A percentile compares a stretch with the other conserved stretches of the same genome.
These are phyloP conservation scores for Typha latifolia DNA, from an alignment of 176 grass and related monocot genomes.

Conservation along the genomic window DNA sequence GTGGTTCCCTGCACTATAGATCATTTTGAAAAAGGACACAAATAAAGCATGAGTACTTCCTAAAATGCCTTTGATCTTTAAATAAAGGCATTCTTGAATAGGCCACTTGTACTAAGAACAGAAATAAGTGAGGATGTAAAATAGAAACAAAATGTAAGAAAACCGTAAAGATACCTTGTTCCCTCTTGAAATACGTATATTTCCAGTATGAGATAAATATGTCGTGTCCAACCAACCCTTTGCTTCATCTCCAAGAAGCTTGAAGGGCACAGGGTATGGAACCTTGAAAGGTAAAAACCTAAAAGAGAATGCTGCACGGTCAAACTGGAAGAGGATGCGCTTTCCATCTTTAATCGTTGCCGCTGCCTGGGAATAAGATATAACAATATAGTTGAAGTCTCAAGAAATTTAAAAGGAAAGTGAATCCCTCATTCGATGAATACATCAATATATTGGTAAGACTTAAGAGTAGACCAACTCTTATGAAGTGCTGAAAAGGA, in stretches of 20 bases:
- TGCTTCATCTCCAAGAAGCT: constrained; percentile 87
- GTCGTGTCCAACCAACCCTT: constrained; percentile 98
- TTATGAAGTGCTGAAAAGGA: too few relatives aligned
- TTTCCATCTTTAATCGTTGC: constrained; percentile 72
- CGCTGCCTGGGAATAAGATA: constrained; percentile 41
- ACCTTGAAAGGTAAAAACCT: constrained; percentile 98
- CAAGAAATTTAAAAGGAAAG: neutral
- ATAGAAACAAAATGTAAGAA: neutral
- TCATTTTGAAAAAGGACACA: constrained; percentile 40
- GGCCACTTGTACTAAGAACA: neutral
- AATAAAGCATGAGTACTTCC: constrained; percentile 9
- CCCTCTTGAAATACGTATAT: constrained; percentile 89
- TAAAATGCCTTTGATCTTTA: neutral
- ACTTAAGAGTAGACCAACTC: too few relatives aligned
- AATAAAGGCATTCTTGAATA: neutral
- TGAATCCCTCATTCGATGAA: neutral
- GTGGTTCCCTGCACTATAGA: constrained; percentile 96
- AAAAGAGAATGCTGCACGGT: constrained; percentile 76
- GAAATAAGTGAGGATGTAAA: neutral
- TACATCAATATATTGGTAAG: neutral
- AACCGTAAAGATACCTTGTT: constrained; percentile 60
- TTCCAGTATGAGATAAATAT: constrained; percentile 70
- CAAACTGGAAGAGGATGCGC: constrained; percentile 82
- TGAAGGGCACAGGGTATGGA: constrained; percentile 93
- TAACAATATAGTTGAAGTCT: neutral